Evolutionary conservation across 1,284 basidiomycete species (phyloP).

Genomic region (Earliella scabrosa): DNA sequence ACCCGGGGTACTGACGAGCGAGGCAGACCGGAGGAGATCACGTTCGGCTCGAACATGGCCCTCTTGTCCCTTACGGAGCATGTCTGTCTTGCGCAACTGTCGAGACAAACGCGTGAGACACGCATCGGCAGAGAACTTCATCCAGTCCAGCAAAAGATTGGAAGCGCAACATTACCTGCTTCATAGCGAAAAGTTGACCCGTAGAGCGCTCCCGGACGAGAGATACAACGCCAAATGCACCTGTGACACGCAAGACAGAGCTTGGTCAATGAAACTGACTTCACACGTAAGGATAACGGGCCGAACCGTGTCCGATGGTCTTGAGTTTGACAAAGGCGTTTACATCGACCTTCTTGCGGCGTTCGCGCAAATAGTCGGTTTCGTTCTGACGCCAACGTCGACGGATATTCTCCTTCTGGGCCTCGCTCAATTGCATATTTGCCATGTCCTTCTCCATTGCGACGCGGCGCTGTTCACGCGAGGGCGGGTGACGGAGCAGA

Average conservation of each 20-base stretch:
- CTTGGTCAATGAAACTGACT: constrained; percentile 11
- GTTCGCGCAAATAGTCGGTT: constrained; percentile 86
- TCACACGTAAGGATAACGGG: constrained; percentile 7
- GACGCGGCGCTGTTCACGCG: constrained; percentile 81
- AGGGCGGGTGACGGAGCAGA: constrained; percentile 83
- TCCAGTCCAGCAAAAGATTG: not conserved
- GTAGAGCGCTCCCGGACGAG: constrained; percentile 85
- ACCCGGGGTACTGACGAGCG: constrained; percentile 68
- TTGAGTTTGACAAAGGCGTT: constrained; percentile 90
- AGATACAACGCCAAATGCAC: constrained; percentile 95
- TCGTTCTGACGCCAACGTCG: constrained; percentile 86
- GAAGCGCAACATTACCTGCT: constrained; percentile 65
- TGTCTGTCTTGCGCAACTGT: constrained; percentile 92
- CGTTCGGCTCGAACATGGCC: constrained; percentile 93
- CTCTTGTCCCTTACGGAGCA: constrained; percentile 98
- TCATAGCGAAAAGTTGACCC: constrained; percentile 93
- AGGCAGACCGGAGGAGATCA: constrained; percentile 84
- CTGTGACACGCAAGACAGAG: constrained; percentile 40
- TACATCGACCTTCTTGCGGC: constrained; percentile 80
- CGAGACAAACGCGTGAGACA: constrained; percentile 20
- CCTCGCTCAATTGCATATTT: constrained; percentile 70
- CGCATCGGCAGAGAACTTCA: no score
- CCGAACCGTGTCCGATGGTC: constrained; percentile 92
- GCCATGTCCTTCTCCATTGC: constrained; percentile 90
- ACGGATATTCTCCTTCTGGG: constrained; percentile 75